Conservation (phyloP, 768 basidiomycete genomes). For the Suillus subaureus region DNA sequence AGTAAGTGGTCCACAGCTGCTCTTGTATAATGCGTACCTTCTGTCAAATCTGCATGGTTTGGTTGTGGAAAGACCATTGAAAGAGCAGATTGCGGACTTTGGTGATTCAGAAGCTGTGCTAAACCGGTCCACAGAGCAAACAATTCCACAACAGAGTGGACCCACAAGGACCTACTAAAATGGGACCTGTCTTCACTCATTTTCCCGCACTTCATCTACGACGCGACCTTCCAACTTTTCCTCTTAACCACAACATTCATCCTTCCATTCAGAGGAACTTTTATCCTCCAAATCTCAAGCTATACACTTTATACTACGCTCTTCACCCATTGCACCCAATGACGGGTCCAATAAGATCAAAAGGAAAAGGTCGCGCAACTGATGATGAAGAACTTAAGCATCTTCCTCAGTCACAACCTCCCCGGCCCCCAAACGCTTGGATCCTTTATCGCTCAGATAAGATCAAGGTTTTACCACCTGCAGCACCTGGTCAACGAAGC, state of each 20-base stretch:
- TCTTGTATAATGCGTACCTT: constrained; percentile 4
- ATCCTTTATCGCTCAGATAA: constrained; percentile 76
- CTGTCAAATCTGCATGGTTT: background rate
- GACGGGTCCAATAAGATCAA: constrained; percentile 23
- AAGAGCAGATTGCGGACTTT: background rate
- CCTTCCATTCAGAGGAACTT: constrained; percentile 14
- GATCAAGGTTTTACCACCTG: constrained; percentile 44
- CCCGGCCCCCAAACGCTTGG: constrained; percentile 82
- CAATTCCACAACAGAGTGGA: constrained; percentile 36
- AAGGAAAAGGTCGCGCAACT: constrained; percentile 8
- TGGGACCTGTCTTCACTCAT: constrained; percentile 24
- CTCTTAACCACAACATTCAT: constrained; percentile 18
- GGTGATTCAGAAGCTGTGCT: constrained; percentile 13
- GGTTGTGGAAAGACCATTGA: constrained; percentile 6
- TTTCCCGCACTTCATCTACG: constrained; percentile 25
- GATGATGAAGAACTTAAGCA: constrained; percentile 27
- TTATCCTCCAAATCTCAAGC: constrained; percentile 12
- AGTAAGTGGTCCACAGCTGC: constrained; percentile 19
- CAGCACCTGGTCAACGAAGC: constrained; percentile 35
- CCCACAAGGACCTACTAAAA: constrained; percentile 39
- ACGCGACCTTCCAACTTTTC: constrained; percentile 25
- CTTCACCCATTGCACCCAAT: constrained; percentile 18
- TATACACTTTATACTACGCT: constrained; percentile 12
- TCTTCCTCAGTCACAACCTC: constrained; percentile 26
- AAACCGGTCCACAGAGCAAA: constrained; percentile 24